Conservation (phyloP, 2,329 filamentous ascomycete species). For the Xylariaceae sp. region DNA sequence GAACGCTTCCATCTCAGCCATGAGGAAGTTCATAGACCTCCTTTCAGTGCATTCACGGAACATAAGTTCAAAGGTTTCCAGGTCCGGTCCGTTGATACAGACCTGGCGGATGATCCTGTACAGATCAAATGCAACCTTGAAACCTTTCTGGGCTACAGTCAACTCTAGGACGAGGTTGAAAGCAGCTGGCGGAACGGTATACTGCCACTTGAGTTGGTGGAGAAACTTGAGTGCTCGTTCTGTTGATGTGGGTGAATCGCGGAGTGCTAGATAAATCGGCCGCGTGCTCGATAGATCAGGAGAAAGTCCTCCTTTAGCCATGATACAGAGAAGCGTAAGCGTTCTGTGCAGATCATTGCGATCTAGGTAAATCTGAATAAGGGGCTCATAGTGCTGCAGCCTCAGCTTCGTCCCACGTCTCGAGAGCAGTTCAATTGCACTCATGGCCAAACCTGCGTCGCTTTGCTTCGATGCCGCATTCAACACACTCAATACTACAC, state of each 20-base stretch:
- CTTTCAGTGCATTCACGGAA: conserved; percentile 27
- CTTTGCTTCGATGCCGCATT: conserved; percentile 64
- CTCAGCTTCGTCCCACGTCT: conserved; percentile 53
- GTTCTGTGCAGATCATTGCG: conserved; percentile 58
- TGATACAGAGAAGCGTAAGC: conserved; percentile 66
- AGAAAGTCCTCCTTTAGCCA: conserved; percentile 58
- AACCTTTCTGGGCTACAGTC: conserved; percentile 21
- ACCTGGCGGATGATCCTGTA: conserved; percentile 36
- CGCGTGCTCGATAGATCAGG: conserved; percentile 57
- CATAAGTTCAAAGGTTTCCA: conserved; percentile 35
- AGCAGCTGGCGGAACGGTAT: conserved; percentile 35
- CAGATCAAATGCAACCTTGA: conserved; percentile 32
- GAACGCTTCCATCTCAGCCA: conserved; percentile 37
- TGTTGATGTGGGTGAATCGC: conserved; percentile 40
- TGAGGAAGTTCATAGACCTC: conserved; percentile 33
- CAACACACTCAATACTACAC: conserved; percentile 63
- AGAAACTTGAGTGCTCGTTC: conserved; percentile 53
- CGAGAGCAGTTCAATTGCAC: conserved; percentile 62
- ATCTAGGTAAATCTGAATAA: conserved; percentile 65
- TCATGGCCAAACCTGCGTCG: conserved; percentile 63
- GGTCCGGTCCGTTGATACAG: conserved; percentile 33
- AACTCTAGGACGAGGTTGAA: conserved; percentile 41
- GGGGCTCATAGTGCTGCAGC: conserved; percentile 70
- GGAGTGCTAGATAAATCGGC: conserved; percentile 54
- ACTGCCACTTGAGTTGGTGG: conserved; percentile 43